Evolutionary conservation across 2,329 filamentous ascomycete genomes (phyloP).

Genomic region (Nemania diffusa): DNA sequence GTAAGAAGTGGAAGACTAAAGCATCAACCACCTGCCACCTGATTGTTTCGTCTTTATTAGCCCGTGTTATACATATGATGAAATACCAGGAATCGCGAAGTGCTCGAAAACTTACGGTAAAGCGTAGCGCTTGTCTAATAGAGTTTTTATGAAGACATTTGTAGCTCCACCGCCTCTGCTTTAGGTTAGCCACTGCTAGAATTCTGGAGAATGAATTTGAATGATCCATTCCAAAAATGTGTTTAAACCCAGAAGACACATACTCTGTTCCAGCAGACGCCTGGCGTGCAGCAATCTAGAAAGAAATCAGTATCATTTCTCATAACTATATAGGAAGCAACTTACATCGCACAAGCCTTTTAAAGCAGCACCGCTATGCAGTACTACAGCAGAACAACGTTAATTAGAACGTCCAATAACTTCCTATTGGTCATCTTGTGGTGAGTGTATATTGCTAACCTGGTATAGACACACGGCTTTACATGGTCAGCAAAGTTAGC

Average conservation of each 20-base stretch:
- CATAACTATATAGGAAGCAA: background rate
- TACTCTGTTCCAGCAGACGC: constrained; percentile 77
- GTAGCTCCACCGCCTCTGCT: constrained; percentile 79
- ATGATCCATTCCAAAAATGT: background rate
- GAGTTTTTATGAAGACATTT: constrained; percentile 92
- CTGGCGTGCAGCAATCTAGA: constrained; percentile 82
- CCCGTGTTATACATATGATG: too few species aligned
- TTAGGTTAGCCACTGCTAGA: background rate
- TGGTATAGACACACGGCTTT: constrained; percentile 36
- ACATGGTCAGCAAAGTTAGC: constrained; percentile 20
- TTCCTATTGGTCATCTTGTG: background rate
- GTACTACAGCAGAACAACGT: constrained; percentile 17
- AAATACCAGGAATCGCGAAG: background rate
- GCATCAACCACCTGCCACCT: constrained; percentile 90
- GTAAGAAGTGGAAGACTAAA: constrained; percentile 94
- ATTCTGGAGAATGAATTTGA: background rate
- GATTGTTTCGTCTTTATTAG: constrained; percentile 8
- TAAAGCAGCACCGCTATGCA: constrained; percentile 83
- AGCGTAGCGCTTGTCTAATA: constrained; percentile 97
- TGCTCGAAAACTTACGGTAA: constrained; percentile 83
- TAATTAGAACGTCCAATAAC: background rate
- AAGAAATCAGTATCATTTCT: constrained; percentile 3
- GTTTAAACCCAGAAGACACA: background rate
- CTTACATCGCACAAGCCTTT: constrained; percentile 83
- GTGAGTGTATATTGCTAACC: constrained; percentile 14